Conservation (phyloP, 225 moss, liverwort and hornwort species). For the Polytrichum commune region DNA sequence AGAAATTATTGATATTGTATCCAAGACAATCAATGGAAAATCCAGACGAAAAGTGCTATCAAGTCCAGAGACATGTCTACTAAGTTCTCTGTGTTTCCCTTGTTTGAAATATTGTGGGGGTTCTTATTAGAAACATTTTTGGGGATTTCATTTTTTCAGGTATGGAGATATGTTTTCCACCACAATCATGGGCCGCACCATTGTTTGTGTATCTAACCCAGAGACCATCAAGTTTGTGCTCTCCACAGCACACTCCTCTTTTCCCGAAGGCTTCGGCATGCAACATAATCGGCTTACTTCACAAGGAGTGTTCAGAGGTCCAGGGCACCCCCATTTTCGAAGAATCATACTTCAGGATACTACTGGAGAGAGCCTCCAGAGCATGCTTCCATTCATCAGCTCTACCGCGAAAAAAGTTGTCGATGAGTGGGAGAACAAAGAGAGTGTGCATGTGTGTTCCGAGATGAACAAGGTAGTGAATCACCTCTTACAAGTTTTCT, state of each 20-base stretch:
- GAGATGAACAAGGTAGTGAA: slow-evolving; percentile 17
- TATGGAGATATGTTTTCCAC: slow-evolving; percentile 19
- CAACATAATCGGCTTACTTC: not conserved
- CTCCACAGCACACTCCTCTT: slow-evolving; percentile 15
- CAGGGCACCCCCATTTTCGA: not conserved
- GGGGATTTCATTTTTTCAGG: slow-evolving; percentile 2
- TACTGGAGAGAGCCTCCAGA: slow-evolving; percentile 14
- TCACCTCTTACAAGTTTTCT: not conserved
- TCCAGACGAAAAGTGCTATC: no score
- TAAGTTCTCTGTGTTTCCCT: no score
- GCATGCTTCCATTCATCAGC: slow-evolving; percentile 22
- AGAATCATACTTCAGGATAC: slow-evolving; percentile 4
- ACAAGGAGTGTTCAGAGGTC: not conserved
- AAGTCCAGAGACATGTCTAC: no score
- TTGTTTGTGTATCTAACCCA: slow-evolving; percentile 6
- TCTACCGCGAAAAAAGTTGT: slow-evolving; percentile 17
- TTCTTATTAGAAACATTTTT: no score
- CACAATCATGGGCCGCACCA: not conserved
- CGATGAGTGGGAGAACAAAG: slow-evolving; percentile 15
- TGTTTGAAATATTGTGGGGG: not conserved
- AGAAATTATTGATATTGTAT: no score
- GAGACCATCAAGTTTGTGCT: slow-evolving; percentile 32
- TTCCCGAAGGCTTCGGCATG: not conserved
- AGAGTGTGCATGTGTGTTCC: slow-evolving; percentile 11
- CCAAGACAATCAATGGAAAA: no score